phyloP scores from a whole-genome alignment of 805 yeast genomes.

The Sugiyamaella valdiviana region DNA sequence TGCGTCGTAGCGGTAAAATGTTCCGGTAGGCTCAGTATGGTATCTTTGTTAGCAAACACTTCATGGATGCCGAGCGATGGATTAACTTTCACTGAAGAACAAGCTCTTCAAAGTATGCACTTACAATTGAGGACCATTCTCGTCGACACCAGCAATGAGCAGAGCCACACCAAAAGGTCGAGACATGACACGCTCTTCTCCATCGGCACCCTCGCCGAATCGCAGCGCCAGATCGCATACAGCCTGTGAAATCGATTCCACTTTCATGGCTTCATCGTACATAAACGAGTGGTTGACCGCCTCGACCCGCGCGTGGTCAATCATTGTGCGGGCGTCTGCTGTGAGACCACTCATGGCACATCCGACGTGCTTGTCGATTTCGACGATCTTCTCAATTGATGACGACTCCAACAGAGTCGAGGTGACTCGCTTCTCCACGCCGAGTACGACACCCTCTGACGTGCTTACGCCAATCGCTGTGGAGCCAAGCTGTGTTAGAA shows the following conservation, averaged over 20 bases:
- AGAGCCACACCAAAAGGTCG: conserved; percentile 99
- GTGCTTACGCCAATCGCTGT: conserved; percentile 97
- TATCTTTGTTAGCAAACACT: conserved; percentile 26
- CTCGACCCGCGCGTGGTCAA: conserved; percentile 92
- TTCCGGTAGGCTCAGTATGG: conserved; percentile 99
- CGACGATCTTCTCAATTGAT: conserved; percentile 93
- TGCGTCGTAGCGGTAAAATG: conserved; percentile 95
- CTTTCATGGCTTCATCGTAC: conserved; percentile 87
- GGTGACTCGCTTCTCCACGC: conserved; percentile 95
- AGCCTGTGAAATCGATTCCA: conserved; percentile 90
- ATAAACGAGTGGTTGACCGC: conserved; percentile 78
- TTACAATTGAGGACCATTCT: conserved; percentile 83
- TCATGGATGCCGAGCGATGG: background rate
- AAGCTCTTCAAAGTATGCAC: background rate
- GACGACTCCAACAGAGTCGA: conserved; percentile 85
- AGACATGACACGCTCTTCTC: conserved; percentile 92
- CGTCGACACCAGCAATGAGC: conserved; percentile 91
- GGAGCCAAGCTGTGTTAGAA: conserved; percentile 55
- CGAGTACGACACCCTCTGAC: conserved; percentile 89
- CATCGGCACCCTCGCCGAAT: conserved; percentile 95
- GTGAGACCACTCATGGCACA: conserved; percentile 99
- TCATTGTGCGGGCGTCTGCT: conserved; percentile 98
- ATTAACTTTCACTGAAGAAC: background rate
- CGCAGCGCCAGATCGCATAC: conserved; percentile 95
- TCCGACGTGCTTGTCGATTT: conserved; percentile 88